phyloP scores from a whole-genome alignment of 225 moss, liverwort and hornwort species.

The Pseudoscleropodium purum region DNA sequence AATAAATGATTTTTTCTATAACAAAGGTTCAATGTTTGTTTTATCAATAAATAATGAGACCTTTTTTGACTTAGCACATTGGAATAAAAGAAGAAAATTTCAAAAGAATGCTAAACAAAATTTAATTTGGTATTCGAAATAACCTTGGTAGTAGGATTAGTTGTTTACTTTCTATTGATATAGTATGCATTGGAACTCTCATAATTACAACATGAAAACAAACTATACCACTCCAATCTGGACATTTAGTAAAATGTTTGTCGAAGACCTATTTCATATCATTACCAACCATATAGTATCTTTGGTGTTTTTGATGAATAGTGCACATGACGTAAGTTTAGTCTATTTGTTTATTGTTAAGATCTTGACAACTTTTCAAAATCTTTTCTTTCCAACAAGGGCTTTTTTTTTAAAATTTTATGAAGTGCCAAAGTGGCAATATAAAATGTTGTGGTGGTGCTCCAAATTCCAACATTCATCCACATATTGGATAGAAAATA shows the following conservation, averaged over 20 bases:
- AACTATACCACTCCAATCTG: background rate
- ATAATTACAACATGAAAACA: background rate
- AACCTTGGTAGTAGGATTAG: background rate
- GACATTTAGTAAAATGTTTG: background rate
- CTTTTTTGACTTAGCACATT: background rate
- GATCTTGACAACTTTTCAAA: background rate
- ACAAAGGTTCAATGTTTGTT: background rate
- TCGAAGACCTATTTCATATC: background rate
- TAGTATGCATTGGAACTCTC: background rate
- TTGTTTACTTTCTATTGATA: background rate
- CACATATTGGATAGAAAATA: too few species aligned
- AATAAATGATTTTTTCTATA: background rate
- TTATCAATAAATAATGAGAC: background rate
- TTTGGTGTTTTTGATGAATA: background rate
- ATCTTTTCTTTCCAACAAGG: too few species aligned
- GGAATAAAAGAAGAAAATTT: background rate
- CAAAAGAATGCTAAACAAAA: background rate
- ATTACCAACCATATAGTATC: background rate
- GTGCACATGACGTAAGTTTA: background rate
- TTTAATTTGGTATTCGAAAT: background rate
- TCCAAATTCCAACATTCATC: too few species aligned
- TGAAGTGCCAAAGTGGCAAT: too few species aligned
- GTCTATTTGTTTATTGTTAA: background rate
- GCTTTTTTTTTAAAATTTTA: too few species aligned
- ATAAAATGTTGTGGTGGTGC: too few species aligned